Evolutionary conservation across 345 rosid genomes (phyloP).

Genomic region (Arabidopsis suecica): DNA sequence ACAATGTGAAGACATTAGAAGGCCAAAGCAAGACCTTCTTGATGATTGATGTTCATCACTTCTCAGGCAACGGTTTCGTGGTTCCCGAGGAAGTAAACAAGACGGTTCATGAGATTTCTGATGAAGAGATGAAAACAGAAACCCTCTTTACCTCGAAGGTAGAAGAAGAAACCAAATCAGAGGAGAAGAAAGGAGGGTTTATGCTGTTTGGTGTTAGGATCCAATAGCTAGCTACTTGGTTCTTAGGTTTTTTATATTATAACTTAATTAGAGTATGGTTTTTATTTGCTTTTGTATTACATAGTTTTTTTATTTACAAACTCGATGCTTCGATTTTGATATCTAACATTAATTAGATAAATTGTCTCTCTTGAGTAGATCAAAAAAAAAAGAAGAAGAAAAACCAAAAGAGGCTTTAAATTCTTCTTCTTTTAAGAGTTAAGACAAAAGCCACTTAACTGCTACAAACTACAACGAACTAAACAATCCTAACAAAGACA

Average conservation of each 20-base stretch:
- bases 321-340: constrained; percentile 9
- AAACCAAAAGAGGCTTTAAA: no score
- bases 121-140: constrained; percentile 22
- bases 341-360: constrained; percentile 15
- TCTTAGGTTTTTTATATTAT: background rate
- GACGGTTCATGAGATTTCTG: constrained; percentile 9
- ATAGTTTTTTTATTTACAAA: background rate
- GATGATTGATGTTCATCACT: constrained; percentile 52
- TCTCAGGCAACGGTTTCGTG: constrained; percentile 10
- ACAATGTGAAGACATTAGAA: constrained; percentile 19
- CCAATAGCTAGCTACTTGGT: constrained; percentile 38
- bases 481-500: constrained; percentile 31
- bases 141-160: constrained; percentile 10
- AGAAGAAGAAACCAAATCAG: constrained; percentile 45
- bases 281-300: constrained; percentile 23
- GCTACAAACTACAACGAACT: constrained; percentile 26
- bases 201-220: constrained; percentile 64
- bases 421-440: no score
- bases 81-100: constrained; percentile 27
- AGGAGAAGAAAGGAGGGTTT: constrained; percentile 39
- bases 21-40: constrained; percentile 45
- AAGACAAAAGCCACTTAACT: background rate
- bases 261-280: constrained; percentile 22
- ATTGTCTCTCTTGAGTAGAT: background rate
- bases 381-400: no score